Evolutionary conservation across 2,329 filamentous ascomycete genomes (phyloP), one percentile per base, ranked within the genome.

Genomic region (Botrytis galanthina): DNA sequence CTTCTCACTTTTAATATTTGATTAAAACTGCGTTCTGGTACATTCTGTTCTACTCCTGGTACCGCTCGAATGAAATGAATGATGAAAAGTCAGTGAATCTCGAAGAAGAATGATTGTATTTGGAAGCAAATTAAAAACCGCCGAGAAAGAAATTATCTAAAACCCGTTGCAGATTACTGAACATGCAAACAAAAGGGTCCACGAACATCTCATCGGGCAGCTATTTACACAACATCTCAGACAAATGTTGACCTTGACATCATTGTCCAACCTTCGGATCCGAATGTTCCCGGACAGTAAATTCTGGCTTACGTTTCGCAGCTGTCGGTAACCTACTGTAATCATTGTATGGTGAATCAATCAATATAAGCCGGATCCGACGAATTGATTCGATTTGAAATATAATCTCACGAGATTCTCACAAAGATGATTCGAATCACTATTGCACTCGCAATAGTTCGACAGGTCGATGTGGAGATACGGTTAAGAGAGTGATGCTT

Each of bases 271-370:
- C 35, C 48, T 68, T 68, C 66, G 66, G 66, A 57, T 68, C 66
- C 66, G 66, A 68, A 68, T 29, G 9, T 42, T 2, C 26, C 26
- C 48, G 66, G 66, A 57, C 9, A 42, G 22, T 57, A 54, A 10
- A n/a, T 42, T 68, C 48, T 68, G 48, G 48, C 48, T 68, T 57
- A 68, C 66, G 35, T 57, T 57, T 57, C 35, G 32, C 66, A 68
- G 66, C 66, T 57, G n/a, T 32, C 6, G n/a, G 18, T 57, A 54
- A 39, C 26, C 2, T 39, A 54, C 32, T 68, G 46, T 54, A 54
- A 42, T 68, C 8, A 54, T 22, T 54, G 64, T 68, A 14, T 54
- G 10, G 32, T 57, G 18, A 68, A 68, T 18, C 18, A 57, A 18
- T 39, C 16, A 57, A 14, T 16, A 57, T 42, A 57, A 42, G 66